Conservation (phyloP, 805 yeast genomes). For the Vanderwaltozyma yarrowii region DNA sequence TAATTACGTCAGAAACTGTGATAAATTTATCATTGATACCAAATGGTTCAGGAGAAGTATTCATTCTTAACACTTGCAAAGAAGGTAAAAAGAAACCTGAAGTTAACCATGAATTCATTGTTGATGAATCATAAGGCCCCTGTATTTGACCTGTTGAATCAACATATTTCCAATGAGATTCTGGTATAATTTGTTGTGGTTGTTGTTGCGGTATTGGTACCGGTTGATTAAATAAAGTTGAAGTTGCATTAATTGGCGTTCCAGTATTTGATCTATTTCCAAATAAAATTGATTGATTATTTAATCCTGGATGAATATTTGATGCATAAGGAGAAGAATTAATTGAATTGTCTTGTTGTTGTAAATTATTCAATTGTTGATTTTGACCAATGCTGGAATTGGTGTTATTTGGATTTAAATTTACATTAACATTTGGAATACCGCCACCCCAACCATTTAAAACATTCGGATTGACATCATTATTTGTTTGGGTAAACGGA, state of each 20-base stretch:
- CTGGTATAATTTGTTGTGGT: constrained; percentile 5
- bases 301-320: neutral
- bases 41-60: constrained; percentile 19
- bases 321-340: neutral
- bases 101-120: constrained; percentile 75
- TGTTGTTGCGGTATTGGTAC: neutral
- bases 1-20: constrained; percentile 17
- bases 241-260: neutral
- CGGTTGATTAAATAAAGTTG: neutral
- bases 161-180: constrained; percentile 61
- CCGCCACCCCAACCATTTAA: neutral
- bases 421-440: neutral
- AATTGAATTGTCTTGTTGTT: neutral
- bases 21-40: constrained; percentile 19
- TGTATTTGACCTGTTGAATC: constrained; percentile 63
- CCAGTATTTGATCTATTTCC: neutral
- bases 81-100: constrained; percentile 50
- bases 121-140: constrained; percentile 72
- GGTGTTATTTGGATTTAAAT: neutral
- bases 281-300: neutral
- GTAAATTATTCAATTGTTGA: neutral
- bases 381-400: neutral
- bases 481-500: constrained; percentile 8
- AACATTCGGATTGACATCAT: neutral
- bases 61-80: constrained; percentile 45